Evolutionary conservation across 2,329 filamentous ascomycete species (phyloP), one percentile per base, ranked within the genome.

Genomic region (Ceratocystis albifundus): DNA sequence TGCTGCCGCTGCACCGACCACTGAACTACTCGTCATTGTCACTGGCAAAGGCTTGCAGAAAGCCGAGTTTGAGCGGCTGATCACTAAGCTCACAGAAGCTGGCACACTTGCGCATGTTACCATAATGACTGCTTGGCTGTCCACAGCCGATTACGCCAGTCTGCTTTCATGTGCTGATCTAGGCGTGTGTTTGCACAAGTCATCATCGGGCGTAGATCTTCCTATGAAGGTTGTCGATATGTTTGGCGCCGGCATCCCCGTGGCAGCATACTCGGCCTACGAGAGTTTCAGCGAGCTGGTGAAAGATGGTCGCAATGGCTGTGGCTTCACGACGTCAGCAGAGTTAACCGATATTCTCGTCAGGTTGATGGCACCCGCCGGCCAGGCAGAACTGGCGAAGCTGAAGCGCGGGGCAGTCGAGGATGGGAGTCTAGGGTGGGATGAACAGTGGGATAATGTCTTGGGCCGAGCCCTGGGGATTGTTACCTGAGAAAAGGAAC

Each of bases 221-320:
- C 94, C 94, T 0, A 99, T 99, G 94, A 99, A 99, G 77, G 91
- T 99, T 0, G 92, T 99, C 15, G 94, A 99, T 74, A 96, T 99
- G 92, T 97, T 99, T 74, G 94, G 94, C 1, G 88, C 92, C 0
- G 94, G 93, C 0, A 78, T 99, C 32, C 94, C 94, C 0, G 94
- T 99, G 0, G 86, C 88, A 0, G 93, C 91, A 3, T 97, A 94
- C 81, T 84, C 84, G 30, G 82, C 83, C 1, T 99, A 96, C 72
- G 86, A 92, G 73, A 93, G 92, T 69, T 96, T 96, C 81, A 80
- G 84, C 1, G 94, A 99, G 77, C 78, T 99, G n/a, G 89, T 99
- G 30, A 87, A 83, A 64, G 92, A 97, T 72, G 88, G 89, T 0
- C 80, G 86, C 48, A 97, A 97, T 73, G 94, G 94, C 0, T 83